phyloP scores from a whole-genome alignment of 345 rosid genomes.

The Brassica napus region DNA sequence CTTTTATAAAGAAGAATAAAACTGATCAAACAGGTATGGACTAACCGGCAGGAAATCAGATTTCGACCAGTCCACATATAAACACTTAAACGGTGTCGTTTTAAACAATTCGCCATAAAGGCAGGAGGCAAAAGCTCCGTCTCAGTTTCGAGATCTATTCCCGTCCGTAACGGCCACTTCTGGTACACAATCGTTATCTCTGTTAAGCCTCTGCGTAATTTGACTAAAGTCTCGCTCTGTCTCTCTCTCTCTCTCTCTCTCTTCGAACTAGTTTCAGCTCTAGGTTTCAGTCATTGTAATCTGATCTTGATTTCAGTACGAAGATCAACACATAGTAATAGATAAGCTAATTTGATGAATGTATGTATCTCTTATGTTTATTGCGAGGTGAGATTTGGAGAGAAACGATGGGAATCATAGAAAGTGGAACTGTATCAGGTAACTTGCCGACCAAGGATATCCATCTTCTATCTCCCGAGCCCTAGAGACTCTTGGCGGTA shows the following conservation, averaged over 20 bases:
- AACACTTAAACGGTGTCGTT: background rate
- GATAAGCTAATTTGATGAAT: too few species aligned
- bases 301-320: too few species aligned
- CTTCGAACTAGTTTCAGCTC: too few species aligned
- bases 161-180: background rate
- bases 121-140: background rate
- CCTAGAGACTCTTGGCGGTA: slow-evolving; percentile 80
- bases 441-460: slow-evolving; percentile 64
- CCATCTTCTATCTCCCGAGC: slow-evolving; percentile 77
- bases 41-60: background rate
- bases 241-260: background rate
- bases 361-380: too few species aligned
- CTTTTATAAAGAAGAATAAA: too few species aligned
- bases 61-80: background rate
- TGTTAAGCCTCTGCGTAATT: too few species aligned
- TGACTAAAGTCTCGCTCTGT: background rate
- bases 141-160: background rate
- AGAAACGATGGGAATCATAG: slow-evolving; percentile 34
- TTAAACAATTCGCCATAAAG: background rate
- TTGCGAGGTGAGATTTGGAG: background rate
- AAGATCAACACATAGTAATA: too few species aligned
- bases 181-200: background rate
- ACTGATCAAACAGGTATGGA: background rate
- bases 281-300: too few species aligned
- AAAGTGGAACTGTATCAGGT: slow-evolving; percentile 69